phyloP scores from a whole-genome alignment of 352 stramenopile species.

The Phytophthora ohioensis region DNA sequence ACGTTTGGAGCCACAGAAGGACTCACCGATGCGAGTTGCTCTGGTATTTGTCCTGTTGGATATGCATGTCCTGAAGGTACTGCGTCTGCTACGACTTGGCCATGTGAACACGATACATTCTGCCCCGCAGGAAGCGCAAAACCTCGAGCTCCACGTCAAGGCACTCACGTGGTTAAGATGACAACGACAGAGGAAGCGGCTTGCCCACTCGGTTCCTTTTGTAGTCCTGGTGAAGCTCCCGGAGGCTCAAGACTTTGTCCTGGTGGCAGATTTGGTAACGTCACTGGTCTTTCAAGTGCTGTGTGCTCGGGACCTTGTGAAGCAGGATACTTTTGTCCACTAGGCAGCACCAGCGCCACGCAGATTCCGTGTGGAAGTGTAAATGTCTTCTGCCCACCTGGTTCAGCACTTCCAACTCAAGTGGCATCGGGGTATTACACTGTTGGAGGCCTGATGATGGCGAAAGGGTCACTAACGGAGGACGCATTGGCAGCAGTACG shows the following conservation, averaged over 20 bases:
- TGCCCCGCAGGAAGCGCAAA: slow-evolving; percentile 33
- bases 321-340: slow-evolving; percentile 67
- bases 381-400: slow-evolving; percentile 57
- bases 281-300: slow-evolving; percentile 41
- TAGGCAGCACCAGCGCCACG: slow-evolving; percentile 50
- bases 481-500: slow-evolving; percentile 21
- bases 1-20: slow-evolving; percentile 64
- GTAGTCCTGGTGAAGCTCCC: slow-evolving; percentile 44
- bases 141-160: slow-evolving; percentile 25
- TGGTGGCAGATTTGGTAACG: slow-evolving; percentile 69
- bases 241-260: slow-evolving; percentile 53
- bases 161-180: slow-evolving; percentile 45
- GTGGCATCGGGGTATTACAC: slow-evolving; percentile 64
- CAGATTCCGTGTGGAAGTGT: slow-evolving; percentile 49
- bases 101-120: slow-evolving; percentile 41
- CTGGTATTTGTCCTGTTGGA: slow-evolving; percentile 62
- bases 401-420: slow-evolving; percentile 43
- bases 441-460: slow-evolving; percentile 9
- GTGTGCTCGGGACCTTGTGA: slow-evolving; percentile 61
- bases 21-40: slow-evolving; percentile 51
- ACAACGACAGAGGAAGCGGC: slow-evolving; percentile 16
- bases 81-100: slow-evolving; percentile 47
- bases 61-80: slow-evolving; percentile 72
- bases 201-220: slow-evolving; percentile 62
- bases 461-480: slow-evolving; percentile 13